A percentile compares a stretch with the other conserved stretches of the same genome.
phyloP scores from a whole-genome alignment of 2,329 filamentous ascomycete genomes.

The Colletotrichum viniferum region DNA sequence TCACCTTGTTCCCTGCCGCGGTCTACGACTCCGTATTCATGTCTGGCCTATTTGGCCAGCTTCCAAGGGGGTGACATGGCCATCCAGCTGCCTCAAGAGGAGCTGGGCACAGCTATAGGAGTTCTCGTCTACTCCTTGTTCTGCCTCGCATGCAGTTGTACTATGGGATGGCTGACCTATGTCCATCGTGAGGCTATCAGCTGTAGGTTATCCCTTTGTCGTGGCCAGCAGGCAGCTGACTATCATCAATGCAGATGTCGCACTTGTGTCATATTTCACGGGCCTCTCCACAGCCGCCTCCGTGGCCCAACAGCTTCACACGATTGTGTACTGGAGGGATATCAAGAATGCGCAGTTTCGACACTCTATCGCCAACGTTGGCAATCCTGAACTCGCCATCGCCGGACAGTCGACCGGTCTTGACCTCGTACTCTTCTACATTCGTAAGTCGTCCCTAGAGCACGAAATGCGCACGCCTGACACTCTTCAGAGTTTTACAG shows the following conservation, averaged over 20 bases:
- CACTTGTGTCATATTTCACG: constrained; percentile 40
- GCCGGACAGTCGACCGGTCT: constrained; percentile 43
- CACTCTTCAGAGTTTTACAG: constrained; percentile 47
- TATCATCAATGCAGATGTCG: constrained; percentile 37
- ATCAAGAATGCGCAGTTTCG: constrained; percentile 43
- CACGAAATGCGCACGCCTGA: not conserved
- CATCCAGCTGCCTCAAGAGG: constrained; percentile 37
- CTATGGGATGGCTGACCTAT: constrained; percentile 42
- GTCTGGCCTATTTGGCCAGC: constrained; percentile 1
- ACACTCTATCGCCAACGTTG: constrained; percentile 35
- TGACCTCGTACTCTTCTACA: constrained; percentile 50
- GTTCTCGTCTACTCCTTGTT: constrained; percentile 40
- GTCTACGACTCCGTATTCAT: constrained; percentile 9
- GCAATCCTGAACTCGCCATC: constrained; percentile 45
- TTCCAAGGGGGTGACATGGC: constrained; percentile 33
- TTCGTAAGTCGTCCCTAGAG: constrained; percentile 40
- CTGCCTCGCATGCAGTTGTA: constrained; percentile 33
- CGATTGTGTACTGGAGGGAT: constrained; percentile 41
- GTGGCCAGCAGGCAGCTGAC: constrained; percentile 2
- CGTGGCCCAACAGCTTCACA: constrained; percentile 47
- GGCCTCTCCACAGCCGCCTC: constrained; percentile 40
- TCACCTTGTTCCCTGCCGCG: constrained; percentile 11
- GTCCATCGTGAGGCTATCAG: constrained; percentile 43
- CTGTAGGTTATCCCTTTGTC: constrained; percentile 35
- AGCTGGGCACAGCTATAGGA: constrained; percentile 33